Conservation (phyloP, 208 protist genomes). For the Naegleria fowleri region DNA sequence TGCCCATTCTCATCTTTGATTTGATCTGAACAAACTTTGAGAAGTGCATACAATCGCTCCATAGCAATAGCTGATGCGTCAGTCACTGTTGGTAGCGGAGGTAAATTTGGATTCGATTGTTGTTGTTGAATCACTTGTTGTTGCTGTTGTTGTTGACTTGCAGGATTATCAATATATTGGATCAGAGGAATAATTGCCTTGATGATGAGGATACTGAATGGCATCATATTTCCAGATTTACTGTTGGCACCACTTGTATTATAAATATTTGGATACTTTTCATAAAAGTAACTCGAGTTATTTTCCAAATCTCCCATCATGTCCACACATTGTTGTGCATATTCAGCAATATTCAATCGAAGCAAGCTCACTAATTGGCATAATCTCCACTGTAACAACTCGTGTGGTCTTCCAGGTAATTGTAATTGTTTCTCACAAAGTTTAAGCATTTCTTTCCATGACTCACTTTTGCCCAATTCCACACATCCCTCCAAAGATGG, state of each 20-base stretch:
- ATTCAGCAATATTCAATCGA: neutral
- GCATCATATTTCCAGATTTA: conserved; percentile 11
- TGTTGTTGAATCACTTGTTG: neutral
- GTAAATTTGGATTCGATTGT: neutral
- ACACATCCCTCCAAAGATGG: neutral
- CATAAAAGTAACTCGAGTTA: conserved; percentile 5
- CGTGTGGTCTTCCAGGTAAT: neutral
- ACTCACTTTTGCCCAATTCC: neutral
- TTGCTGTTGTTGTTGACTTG: neutral
- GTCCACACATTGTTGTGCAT: neutral
- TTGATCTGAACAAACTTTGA: neutral
- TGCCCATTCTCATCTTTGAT: neutral
- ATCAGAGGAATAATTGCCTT: neutral
- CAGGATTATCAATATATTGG: neutral
- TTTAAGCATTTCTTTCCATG: neutral
- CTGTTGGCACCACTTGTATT: neutral
- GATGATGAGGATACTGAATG: neutral
- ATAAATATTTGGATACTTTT: conserved; percentile 14
- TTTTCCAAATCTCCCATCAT: conserved; percentile 14
- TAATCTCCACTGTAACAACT: neutral
- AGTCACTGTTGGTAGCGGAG: neutral
- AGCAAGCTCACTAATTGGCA: neutral
- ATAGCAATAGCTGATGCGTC: neutral
- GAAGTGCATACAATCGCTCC: neutral
- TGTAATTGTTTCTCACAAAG: neutral